Evolutionary conservation across 208 protist genomes (phyloP).

Genomic region (Blastocrithidia nonstop): DNA sequence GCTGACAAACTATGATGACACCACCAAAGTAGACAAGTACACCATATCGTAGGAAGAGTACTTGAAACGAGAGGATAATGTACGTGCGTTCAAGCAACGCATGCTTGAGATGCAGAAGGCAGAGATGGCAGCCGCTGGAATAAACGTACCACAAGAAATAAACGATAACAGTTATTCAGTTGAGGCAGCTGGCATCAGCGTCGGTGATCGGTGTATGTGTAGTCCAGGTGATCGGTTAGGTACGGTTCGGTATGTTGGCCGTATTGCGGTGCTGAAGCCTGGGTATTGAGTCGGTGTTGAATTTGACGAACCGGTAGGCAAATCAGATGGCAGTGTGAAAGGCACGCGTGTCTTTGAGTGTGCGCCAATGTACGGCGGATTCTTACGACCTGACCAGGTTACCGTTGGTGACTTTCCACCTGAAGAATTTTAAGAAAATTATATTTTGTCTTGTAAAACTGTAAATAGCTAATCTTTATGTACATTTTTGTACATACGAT

Average conservation of each 20-base stretch:
- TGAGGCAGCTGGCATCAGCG: conserved; percentile 43
- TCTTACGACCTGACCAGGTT: conserved; percentile 78
- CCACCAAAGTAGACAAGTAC: conserved; percentile 84
- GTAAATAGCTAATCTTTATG: conserved; percentile 9
- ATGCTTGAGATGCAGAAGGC: conserved; percentile 55
- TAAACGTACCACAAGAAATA: conserved; percentile 13
- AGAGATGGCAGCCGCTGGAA: conserved; percentile 32
- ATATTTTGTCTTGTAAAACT: neutral
- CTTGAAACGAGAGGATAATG: conserved; percentile 66
- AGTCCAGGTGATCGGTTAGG: conserved; percentile 70
- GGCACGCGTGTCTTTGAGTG: conserved; percentile 81
- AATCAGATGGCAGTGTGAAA: conserved; percentile 88
- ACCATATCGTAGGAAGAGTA: conserved; percentile 84
- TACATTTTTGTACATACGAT: conserved; percentile 4
- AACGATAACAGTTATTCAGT: conserved; percentile 59
- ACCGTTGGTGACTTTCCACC: conserved; percentile 80
- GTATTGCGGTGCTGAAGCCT: conserved; percentile 56
- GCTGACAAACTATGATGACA: conserved; percentile 63
- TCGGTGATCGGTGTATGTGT: conserved; percentile 76
- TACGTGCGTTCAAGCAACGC: conserved; percentile 59
- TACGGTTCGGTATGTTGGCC: conserved; percentile 77
- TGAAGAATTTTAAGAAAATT: conserved; percentile 68
- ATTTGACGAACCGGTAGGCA: conserved; percentile 91
- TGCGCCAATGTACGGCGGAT: conserved; percentile 58
- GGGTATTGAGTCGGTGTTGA: conserved; percentile 87